Evolutionary conservation across 1,284 basidiomycete species (phyloP).

Genomic region (Rhodotorula sp.): DNA sequence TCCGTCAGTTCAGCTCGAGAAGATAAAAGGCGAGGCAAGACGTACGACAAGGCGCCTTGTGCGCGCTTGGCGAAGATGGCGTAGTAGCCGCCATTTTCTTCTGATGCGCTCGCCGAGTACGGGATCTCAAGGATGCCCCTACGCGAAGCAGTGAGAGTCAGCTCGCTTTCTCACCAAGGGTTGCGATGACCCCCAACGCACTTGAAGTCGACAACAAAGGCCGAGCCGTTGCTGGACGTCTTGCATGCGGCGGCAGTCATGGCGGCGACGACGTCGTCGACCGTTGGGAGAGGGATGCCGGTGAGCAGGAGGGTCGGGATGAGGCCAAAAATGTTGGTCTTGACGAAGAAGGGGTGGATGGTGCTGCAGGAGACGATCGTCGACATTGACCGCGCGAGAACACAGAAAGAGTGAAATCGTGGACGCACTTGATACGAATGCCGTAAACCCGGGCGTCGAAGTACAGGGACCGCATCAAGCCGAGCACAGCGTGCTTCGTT

Average conservation of each 20-base stretch:
- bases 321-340: slow-evolving; percentile 50
- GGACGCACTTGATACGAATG: slow-evolving; percentile 57
- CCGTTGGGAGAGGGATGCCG: slow-evolving; percentile 53
- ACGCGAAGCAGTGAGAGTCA: not conserved
- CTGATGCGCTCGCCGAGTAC: not conserved
- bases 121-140: slow-evolving; percentile 38
- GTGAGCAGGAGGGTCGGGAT: slow-evolving; percentile 53
- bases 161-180: too few relatives aligned
- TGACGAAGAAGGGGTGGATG: slow-evolving; percentile 52
- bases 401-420: too few relatives aligned
- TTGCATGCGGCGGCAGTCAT: slow-evolving; percentile 32
- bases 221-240: slow-evolving; percentile 10
- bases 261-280: slow-evolving; percentile 35
- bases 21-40: not conserved
- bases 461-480: slow-evolving; percentile 57
- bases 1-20: not conserved
- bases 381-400: too few relatives aligned
- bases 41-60: slow-evolving; percentile 19
- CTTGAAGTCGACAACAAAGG: slow-evolving; percentile 36
- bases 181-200: too few relatives aligned
- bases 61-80: slow-evolving; percentile 25
- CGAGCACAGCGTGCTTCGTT: slow-evolving; percentile 49
- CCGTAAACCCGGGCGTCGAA: slow-evolving; percentile 50
- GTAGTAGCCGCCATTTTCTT: slow-evolving; percentile 18
- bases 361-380: slow-evolving; percentile 48